Evolutionary conservation across 306 rosid genomes (phyloP).

Genomic region (Trichosanthes truncata): DNA sequence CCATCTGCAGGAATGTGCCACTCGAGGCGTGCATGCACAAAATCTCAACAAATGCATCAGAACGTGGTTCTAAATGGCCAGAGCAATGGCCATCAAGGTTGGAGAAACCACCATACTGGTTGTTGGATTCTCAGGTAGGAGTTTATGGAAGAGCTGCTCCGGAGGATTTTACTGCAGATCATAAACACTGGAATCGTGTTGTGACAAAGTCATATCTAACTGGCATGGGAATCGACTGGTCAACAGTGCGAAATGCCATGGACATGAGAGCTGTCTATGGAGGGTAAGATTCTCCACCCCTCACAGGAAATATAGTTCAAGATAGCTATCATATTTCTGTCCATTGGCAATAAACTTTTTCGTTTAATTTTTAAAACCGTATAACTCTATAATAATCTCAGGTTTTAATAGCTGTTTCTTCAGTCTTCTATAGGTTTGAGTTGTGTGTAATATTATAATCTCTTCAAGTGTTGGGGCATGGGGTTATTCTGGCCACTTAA

Average conservation of each 20-base stretch:
- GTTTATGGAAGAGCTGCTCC: constrained; percentile 96
- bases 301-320: background rate
- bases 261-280: constrained; percentile 94
- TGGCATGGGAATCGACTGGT: constrained; percentile 82
- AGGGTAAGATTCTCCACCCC: constrained; percentile 46
- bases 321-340: background rate
- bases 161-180: constrained; percentile 74
- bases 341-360: background rate
- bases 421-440: background rate
- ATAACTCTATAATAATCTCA: background rate
- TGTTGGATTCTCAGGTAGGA: constrained; percentile 76
- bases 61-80: constrained; percentile 86
- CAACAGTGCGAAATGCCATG: constrained; percentile 85
- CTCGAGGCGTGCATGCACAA: constrained; percentile 89
- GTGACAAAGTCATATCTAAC: constrained; percentile 63
- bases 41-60: constrained; percentile 45
- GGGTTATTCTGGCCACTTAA: background rate
- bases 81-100: constrained; percentile 80
- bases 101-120: constrained; percentile 79
- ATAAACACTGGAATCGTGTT: constrained; percentile 74
- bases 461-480: background rate
- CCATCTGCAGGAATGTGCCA: constrained; percentile 55
- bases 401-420: background rate
- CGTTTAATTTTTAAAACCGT: background rate
- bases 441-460: background rate